Conservation (phyloP, 495 filamentous ascomycete species). For the Aspergillus haitiensis region DNA sequence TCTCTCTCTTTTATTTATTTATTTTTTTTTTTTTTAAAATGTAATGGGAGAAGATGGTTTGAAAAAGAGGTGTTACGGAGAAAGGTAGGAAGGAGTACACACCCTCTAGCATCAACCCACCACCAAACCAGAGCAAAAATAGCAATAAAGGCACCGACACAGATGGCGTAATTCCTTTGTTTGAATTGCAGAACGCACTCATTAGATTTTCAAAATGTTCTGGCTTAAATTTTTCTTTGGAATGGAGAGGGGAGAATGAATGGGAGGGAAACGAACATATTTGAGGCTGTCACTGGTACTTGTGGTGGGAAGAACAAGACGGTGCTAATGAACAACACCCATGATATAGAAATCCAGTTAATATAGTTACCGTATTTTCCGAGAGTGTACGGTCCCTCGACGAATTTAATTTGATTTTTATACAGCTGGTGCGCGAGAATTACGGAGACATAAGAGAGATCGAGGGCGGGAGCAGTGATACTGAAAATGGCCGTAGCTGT, state of each 20-base stretch:
- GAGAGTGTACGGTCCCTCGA: conserved; percentile 64
- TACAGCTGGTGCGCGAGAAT: conserved; percentile 65
- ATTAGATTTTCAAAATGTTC: too few species aligned
- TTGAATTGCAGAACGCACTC: too few species aligned
- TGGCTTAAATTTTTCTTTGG: not conserved
- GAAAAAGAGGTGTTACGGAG: too few species aligned
- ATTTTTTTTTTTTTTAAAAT: too few species aligned
- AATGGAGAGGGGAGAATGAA: not conserved
- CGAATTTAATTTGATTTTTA: conserved; percentile 56
- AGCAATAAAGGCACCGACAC: conserved; percentile 62
- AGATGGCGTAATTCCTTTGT: conserved; percentile 67
- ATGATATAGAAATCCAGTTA: conserved; percentile 60
- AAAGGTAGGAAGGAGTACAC: conserved; percentile 23
- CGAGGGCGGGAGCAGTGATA: conserved; percentile 68
- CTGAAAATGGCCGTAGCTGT: conserved; percentile 71
- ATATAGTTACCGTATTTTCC: conserved; percentile 59
- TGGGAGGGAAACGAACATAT: conserved; percentile 50
- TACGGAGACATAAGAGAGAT: conserved; percentile 67
- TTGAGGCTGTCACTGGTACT: conserved; percentile 59
- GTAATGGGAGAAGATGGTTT: too few species aligned
- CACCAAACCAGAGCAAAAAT: conserved; percentile 65
- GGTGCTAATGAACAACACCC: conserved; percentile 67
- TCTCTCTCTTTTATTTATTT: too few species aligned
- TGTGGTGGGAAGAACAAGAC: conserved; percentile 66
- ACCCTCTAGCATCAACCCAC: conserved; percentile 61